These are phyloP conservation scores for Ophiostoma piceae DNA, from an alignment of 2,329 filamentous ascomycete genomes.

Conservation along the genomic window DNA sequence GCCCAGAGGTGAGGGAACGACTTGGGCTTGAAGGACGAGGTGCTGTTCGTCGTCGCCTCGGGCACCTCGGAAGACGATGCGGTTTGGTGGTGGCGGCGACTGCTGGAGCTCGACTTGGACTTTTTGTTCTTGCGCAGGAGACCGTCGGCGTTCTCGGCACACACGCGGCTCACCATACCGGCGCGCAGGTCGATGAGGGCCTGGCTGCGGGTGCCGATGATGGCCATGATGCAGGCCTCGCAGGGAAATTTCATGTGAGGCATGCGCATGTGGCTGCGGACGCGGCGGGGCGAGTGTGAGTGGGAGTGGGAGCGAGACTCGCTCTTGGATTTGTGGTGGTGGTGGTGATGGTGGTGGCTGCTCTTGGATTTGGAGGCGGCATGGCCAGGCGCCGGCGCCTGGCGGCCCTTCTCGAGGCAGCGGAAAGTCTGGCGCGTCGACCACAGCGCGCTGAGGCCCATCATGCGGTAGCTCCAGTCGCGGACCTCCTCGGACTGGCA, in stretches of 20 bases:
- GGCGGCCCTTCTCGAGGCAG: slow-evolving; percentile 19
- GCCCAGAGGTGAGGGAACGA: slow-evolving; percentile 31
- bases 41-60: not conserved
- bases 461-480: slow-evolving; percentile 28
- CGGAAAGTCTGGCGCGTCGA: slow-evolving; percentile 20
- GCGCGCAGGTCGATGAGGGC: slow-evolving; percentile 45
- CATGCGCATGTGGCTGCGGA: slow-evolving; percentile 1
- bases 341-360: not conserved
- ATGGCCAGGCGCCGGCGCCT: slow-evolving; percentile 11
- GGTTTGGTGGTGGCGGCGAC: not conserved
- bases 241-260: slow-evolving; percentile 36
- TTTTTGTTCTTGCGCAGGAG: not conserved
- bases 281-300: not conserved
- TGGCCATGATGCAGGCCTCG: slow-evolving; percentile 50
- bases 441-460: slow-evolving; percentile 27
- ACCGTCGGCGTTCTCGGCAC: slow-evolving; percentile 20
- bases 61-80: not conserved
- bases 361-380: not conserved
- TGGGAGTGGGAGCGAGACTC: not conserved
- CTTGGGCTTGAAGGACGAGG: not conserved
- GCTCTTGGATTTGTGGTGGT: not conserved
- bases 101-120: not conserved
- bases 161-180: slow-evolving; percentile 38
- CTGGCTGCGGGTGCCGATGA: slow-evolving; percentile 41
- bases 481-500: slow-evolving; percentile 13